Percentiles rank a stretch among this genome's conserved stretches.
Conservation (phyloP, 2,329 filamentous ascomycete genomes). For the Coniochaeta sp. region DNA sequence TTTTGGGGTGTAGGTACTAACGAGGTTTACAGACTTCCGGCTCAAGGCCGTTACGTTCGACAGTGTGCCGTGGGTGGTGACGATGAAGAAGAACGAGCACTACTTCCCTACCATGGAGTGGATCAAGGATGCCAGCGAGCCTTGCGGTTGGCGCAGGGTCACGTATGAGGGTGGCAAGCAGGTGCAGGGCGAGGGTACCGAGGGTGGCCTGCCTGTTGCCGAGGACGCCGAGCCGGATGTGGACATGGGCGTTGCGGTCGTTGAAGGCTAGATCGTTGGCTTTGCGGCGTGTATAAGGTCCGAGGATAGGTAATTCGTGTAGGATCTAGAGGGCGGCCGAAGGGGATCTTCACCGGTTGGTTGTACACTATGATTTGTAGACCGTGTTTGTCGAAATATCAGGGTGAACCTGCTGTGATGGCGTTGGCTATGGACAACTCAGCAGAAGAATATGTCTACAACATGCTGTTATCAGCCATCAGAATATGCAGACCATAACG, state of each 20-base stretch:
- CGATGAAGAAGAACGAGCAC: conserved; percentile 99
- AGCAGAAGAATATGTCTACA: too few species aligned
- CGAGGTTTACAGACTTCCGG: conserved; percentile 66
- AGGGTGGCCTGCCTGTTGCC: conserved; percentile 36
- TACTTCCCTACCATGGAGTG: conserved; percentile 73
- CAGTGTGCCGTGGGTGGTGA: conserved; percentile 97
- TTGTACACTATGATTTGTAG: neutral
- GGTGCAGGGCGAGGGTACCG: conserved; percentile 45
- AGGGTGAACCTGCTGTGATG: neutral
- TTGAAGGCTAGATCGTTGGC: neutral
- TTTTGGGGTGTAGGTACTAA: conserved; percentile 10
- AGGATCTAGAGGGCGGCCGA: neutral
- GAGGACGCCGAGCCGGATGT: conserved; percentile 35
- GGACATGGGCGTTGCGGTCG: conserved; percentile 2
- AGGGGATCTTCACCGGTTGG: neutral
- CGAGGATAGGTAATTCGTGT: neutral
- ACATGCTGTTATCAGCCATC: too few species aligned
- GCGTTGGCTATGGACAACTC: neutral
- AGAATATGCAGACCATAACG: too few species aligned
- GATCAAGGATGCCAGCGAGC: conserved; percentile 54
- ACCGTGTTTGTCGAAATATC: neutral
- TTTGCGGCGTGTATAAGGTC: neutral
- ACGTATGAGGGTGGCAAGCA: conserved; percentile 52
- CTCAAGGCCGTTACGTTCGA: conserved; percentile 97
- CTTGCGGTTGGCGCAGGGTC: conserved; percentile 55